Percentiles rank a stretch among this genome's conserved stretches.
Evolutionary conservation across 2,329 filamentous ascomycete species (phyloP).

Genomic region (Didymella keratinophila): DNA sequence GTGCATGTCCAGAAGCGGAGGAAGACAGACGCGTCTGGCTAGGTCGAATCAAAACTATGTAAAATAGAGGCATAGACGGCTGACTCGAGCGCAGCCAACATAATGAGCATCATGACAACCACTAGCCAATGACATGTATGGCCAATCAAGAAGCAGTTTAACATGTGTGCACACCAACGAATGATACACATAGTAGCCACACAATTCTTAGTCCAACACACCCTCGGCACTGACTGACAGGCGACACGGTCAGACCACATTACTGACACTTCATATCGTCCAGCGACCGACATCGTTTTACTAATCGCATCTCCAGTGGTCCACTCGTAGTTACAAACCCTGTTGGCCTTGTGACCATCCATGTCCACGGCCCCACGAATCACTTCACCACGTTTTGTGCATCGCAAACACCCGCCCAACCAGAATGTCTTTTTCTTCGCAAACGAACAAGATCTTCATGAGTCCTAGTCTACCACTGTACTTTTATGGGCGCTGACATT

Average conservation of each 20-base stretch:
- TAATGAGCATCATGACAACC: conserved; percentile 26
- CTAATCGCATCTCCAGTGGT: background rate
- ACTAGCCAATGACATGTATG: conserved; percentile 19
- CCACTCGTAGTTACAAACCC: too few relatives aligned
- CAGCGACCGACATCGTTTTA: background rate
- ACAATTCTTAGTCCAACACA: background rate
- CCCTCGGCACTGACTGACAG: conserved; percentile 3
- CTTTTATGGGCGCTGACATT: too few relatives aligned
- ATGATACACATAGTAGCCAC: background rate
- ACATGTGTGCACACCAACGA: background rate
- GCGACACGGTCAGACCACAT: conserved; percentile 6
- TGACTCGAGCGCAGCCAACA: conserved; percentile 28
- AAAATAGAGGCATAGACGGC: conserved; percentile 44
- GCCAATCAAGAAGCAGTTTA: background rate
- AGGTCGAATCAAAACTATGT: conserved; percentile 30
- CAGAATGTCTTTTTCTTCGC: too few relatives aligned
- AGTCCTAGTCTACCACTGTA: too few relatives aligned
- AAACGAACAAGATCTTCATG: too few relatives aligned
- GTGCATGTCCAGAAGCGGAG: background rate
- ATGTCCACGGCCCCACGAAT: too few relatives aligned
- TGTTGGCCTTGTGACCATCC: too few relatives aligned
- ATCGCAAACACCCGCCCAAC: too few relatives aligned
- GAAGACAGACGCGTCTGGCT: background rate
- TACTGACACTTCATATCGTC: background rate
- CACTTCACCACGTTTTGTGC: too few relatives aligned